Percentiles rank a stretch among this genome's conserved stretches.
phyloP scores from a whole-genome alignment of 192 early-diverging fungal species.

The Helicostylum pulchrum region DNA sequence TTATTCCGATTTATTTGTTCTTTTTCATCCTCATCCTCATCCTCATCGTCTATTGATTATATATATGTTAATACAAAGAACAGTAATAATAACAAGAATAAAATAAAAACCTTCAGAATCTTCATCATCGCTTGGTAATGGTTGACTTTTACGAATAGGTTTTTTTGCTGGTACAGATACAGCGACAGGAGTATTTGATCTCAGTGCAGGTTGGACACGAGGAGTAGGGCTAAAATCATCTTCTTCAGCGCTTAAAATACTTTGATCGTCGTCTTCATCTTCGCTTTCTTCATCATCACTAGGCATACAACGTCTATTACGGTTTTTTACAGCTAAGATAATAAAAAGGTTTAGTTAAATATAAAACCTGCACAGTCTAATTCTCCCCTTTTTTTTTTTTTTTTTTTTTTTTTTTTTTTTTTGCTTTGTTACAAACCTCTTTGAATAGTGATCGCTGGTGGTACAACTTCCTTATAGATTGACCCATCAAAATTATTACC shows the following conservation, averaged over 20 bases:
- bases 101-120: constrained; percentile 15
- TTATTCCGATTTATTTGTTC: constrained; percentile 1
- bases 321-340: constrained; percentile 12
- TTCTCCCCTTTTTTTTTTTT: neutral
- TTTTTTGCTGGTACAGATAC: constrained; percentile 3
- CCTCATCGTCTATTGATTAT: constrained; percentile 14
- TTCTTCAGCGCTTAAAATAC: constrained; percentile 8
- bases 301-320: constrained; percentile 22
- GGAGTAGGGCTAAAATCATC: neutral
- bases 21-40: constrained; percentile 19
- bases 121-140: constrained; percentile 32
- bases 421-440: constrained; percentile 17
- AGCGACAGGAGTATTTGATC: neutral
- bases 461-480: constrained; percentile 1
- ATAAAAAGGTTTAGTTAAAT: constrained; percentile 8
- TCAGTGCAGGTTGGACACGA: neutral
- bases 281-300: constrained; percentile 31
- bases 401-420: neutral
- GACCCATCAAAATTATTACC: constrained; percentile 9
- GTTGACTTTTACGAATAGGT: constrained; percentile 15
- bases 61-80: constrained; percentile 7
- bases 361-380: constrained; percentile 1
- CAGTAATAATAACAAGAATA: neutral
- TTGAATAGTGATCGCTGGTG: constrained; percentile 7
- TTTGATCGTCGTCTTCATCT: constrained; percentile 20